Base-by-base conservation (phyloP, 1,284 basidiomycete genomes). In the Earliella scabrosa region DNA sequence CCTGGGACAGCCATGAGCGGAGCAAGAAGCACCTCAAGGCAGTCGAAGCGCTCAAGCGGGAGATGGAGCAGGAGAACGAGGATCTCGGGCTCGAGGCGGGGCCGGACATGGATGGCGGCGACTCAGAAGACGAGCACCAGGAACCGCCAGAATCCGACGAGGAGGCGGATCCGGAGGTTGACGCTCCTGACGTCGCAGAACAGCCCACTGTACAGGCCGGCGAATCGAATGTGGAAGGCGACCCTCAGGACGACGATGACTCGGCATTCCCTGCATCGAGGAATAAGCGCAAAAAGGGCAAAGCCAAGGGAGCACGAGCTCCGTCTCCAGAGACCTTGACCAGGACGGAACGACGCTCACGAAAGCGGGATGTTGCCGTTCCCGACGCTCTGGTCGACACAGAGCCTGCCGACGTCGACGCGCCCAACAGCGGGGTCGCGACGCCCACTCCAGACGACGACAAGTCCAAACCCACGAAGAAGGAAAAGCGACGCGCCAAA, bases 1-100 rank as follows among this genome's bases (percentile, higher is more conserved):
- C 95, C 16, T 99, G 96, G 94, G 82, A 88, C 64, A 98, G 96
- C 71, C 97, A 99, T 64, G 97, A 99, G 72, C 81, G 95, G 63
- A 98, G 95, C 73, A 93, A 92, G 73, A 98, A 97, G 73, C 97
- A 99, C 71, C 75, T 93, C 71, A 94, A 92, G 72, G 92, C 93
- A 58, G 86, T 97, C 16, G 92, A 92, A 68, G 77, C 75, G 63
- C 70, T 97, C 52, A 84, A 83, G 70, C 75, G 76, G 54, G 81
- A 92, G 69, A 96, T 97, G 87, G 69, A 82, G 63, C 77, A 79
- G 53, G 94, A 98, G 65, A 82, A 93, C 57, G 84, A 87, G 63
- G 84, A 83, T 57, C 71, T 95, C 10, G 83, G 63, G 8, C 50
- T 71, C 13, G 63, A 64, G 18, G 68, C 56, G 26, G 63, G 68